Evolutionary conservation across 805 yeast species (phyloP).

Genomic region (Candida corydali): DNA sequence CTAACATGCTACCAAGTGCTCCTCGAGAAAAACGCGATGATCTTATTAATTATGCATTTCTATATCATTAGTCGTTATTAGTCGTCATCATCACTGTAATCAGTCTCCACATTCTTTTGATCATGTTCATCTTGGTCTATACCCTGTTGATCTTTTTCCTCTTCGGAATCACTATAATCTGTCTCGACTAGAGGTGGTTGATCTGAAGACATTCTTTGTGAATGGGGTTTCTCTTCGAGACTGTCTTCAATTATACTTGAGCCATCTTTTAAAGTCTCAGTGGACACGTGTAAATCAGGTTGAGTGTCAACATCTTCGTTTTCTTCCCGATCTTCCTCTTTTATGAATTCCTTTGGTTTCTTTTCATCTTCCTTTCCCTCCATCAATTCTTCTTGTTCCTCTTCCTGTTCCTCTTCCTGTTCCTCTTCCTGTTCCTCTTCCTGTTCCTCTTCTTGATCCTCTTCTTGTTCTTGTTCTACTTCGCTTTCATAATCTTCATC

Average conservation of each 20-base stretch:
- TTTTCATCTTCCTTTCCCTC: not conserved
- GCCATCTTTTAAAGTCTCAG: not conserved
- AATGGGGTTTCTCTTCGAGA: slow-evolving; percentile 3
- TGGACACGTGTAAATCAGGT: slow-evolving; percentile 6
- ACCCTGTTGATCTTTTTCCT: not conserved
- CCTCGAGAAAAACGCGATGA: not conserved
- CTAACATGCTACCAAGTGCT: slow-evolving; percentile 4
- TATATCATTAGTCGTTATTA: not conserved
- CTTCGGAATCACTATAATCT: slow-evolving; percentile 7
- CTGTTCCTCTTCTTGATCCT: slow-evolving; percentile 1
- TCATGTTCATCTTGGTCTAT: not conserved
- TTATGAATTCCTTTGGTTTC: not conserved
- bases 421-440: slow-evolving; percentile 5
- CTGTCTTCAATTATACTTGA: slow-evolving; percentile 11
- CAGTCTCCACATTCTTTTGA: slow-evolving; percentile 10
- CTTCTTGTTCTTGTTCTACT: slow-evolving; percentile 3
- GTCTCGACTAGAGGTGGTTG: too few species aligned
- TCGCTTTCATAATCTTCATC: slow-evolving; percentile 4
- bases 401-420: slow-evolving; percentile 7
- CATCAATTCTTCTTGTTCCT: too few species aligned
- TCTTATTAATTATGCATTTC: too few species aligned
- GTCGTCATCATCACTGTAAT: slow-evolving; percentile 10
- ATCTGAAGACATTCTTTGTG: too few species aligned
- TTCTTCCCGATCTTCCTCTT: slow-evolving; percentile 6
- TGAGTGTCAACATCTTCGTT: slow-evolving; percentile 10